phyloP scores from a whole-genome alignment of 768 basidiomycete species.

The Calocybe gangraenosa region DNA sequence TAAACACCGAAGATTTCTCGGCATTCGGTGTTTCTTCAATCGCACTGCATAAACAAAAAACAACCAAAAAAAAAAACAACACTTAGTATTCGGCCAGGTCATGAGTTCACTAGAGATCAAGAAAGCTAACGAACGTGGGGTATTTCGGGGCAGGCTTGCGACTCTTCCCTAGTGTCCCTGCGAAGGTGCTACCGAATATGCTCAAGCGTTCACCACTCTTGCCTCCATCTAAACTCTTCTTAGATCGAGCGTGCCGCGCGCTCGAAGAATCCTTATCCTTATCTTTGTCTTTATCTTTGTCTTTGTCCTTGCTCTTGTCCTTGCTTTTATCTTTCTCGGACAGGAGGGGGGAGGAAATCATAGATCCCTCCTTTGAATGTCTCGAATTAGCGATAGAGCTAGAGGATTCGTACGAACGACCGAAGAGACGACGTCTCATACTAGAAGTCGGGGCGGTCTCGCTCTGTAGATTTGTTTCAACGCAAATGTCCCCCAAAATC shows the following conservation, averaged over 20 bases:
- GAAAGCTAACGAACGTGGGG: slow-evolving; percentile 44
- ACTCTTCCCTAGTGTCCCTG: slow-evolving; percentile 55
- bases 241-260: slow-evolving; percentile 38
- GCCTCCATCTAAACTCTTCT: slow-evolving; percentile 45
- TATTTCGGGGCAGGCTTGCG: slow-evolving; percentile 82
- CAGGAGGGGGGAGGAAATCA: slow-evolving; percentile 22
- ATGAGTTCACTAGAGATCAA: slow-evolving; percentile 1
- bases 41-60: slow-evolving; percentile 24
- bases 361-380: slow-evolving; percentile 19
- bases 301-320: slow-evolving; percentile 27
- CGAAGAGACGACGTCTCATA: slow-evolving; percentile 55
- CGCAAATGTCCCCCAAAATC: no score
- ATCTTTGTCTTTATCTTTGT: slow-evolving; percentile 27
- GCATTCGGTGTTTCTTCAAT: slow-evolving; percentile 26
- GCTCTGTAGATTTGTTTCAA: slow-evolving; percentile 42
- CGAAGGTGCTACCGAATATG: slow-evolving; percentile 72
- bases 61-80: background rate
- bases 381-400: slow-evolving; percentile 17
- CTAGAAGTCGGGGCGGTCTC: slow-evolving; percentile 40
- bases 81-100: background rate
- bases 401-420: slow-evolving; percentile 51
- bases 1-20: slow-evolving; percentile 46
- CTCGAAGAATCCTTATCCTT: slow-evolving; percentile 28
- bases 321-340: slow-evolving; percentile 11
- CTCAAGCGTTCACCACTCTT: slow-evolving; percentile 61